Base-by-base conservation (phyloP, 1,284 basidiomycete genomes). In the Leccinum griseonigrum region DNA sequence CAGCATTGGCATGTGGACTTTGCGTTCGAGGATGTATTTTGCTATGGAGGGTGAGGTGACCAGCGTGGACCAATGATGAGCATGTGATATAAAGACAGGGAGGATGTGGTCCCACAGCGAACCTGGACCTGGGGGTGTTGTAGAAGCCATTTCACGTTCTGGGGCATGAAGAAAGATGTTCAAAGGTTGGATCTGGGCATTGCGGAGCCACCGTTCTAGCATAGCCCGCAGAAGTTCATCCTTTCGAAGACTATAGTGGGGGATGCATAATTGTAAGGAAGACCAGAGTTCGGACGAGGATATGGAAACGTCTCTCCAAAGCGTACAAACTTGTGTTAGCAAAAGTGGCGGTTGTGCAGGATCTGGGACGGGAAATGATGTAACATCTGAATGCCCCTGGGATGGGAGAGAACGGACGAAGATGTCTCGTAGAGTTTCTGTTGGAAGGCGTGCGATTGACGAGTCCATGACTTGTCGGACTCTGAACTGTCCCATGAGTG, bases 261-360 rank as follows among this genome's bases (percentile, higher is more conserved):
- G 29, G 6, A 56, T 11, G 29, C 40, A 32, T 31, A 56, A 16
- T 6, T 13, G 56, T 18, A 56, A 28, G 29, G 56, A 56, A 56
- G 40, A 48, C 56, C 56, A 56, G 40, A 56, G 56, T 56, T 56
- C 56, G 29, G 56, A 48, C 6, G n/a, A 46, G 40, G 56, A 56
- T 29, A 22, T 16, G 18, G 56, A 46, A 48, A 32, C 16, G 8
- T 56, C 56, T 56, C 56, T 56, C 56, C 56, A 56, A 22, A 13
- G 28, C 40, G 28, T 48, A 32, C 56, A 56, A 22, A 56, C 56
- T 56, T 18, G 56, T 1, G 40, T 46, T 7, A 56, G 13, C 40
- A 56, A 28, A 48, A 56, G 56, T 3, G 56, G 56, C 1, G 56
- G 28, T 48, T 48, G 40, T 4, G 57, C 7, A 22, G n/a, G 32